Evolutionary conservation across 1,284 basidiomycete genomes (phyloP).

Genomic region (Rhizoctonia solani): DNA sequence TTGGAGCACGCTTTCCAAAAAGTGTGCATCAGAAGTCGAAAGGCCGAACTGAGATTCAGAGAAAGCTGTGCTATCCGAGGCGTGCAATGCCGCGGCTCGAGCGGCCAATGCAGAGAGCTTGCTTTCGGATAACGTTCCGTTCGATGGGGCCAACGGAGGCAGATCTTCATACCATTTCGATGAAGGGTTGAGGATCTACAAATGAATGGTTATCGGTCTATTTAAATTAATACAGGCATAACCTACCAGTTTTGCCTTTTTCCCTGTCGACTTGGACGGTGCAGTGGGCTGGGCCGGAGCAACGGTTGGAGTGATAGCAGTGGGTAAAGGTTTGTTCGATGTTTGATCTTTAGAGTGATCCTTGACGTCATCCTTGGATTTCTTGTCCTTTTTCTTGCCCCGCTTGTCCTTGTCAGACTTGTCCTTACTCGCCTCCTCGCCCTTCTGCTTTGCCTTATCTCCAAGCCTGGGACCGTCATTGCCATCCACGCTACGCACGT

Average conservation of each 20-base stretch:
- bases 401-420: constrained; percentile 32
- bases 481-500: too few species aligned
- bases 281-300: constrained; percentile 36
- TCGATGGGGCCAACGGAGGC: constrained; percentile 45
- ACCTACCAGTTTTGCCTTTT: constrained; percentile 38
- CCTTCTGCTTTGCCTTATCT: not conserved
- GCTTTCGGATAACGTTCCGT: constrained; percentile 41
- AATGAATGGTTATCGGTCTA: not conserved
- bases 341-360: constrained; percentile 31
- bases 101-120: constrained; percentile 54
- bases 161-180: constrained; percentile 60
- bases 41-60: constrained; percentile 43
- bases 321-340: constrained; percentile 38
- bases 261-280: constrained; percentile 37
- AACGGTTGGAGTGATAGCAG: not conserved
- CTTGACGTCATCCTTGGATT: constrained; percentile 43
- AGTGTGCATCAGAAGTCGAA: constrained; percentile 70
- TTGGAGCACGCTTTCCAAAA: constrained; percentile 81
- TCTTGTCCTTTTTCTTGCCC: constrained; percentile 40
- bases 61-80: constrained; percentile 51
- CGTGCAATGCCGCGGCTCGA: constrained; percentile 58
- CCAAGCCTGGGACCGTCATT: too few species aligned
- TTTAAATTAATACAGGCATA: not conserved
- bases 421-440: not conserved
- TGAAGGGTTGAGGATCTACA: not conserved